Conservation (phyloP, 2,329 filamentous ascomycete species). For the Penicillium sp. region DNA sequence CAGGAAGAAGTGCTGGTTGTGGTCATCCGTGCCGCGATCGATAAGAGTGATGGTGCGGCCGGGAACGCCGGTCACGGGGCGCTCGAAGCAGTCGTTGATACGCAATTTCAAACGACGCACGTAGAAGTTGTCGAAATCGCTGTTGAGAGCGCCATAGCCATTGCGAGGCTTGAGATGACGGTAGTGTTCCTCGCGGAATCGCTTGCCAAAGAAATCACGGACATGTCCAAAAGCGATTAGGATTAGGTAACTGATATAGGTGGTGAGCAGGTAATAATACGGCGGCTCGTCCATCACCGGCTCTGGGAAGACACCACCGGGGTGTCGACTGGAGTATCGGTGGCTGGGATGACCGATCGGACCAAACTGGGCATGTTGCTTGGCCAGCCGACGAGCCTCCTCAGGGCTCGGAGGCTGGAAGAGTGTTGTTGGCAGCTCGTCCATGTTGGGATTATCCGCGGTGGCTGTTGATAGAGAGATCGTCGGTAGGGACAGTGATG, state of each 20-base stretch:
- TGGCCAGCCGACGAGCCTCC: slow-evolving; percentile 72
- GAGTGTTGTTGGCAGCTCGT: slow-evolving; percentile 73
- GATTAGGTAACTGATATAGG: slow-evolving; percentile 96
- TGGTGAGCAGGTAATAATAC: slow-evolving; percentile 95
- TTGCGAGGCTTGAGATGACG: slow-evolving; percentile 76
- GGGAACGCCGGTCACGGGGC: slow-evolving; percentile 88
- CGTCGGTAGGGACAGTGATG: slow-evolving; percentile 76
- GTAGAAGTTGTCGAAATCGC: slow-evolving; percentile 99
- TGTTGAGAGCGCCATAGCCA: slow-evolving; percentile 92
- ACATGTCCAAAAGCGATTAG: slow-evolving; percentile 94
- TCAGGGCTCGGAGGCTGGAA: slow-evolving; percentile 86
- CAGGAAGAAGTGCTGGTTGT: slow-evolving; percentile 85
- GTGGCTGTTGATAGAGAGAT: slow-evolving; percentile 89
- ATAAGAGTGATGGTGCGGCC: slow-evolving; percentile 90
- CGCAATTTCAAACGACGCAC: slow-evolving; percentile 86
- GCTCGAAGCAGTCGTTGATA: slow-evolving; percentile 94
- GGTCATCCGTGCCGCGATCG: slow-evolving; percentile 85
- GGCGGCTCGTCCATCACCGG: slow-evolving; percentile 93
- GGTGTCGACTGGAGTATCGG: slow-evolving; percentile 83
- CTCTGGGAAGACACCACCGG: slow-evolving; percentile 73
- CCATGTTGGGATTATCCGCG: slow-evolving; percentile 69
- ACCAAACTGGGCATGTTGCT: slow-evolving; percentile 85
- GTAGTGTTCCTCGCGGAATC: slow-evolving; percentile 85
- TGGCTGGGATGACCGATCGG: slow-evolving; percentile 77
- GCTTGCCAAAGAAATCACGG: slow-evolving; percentile 96